Evolutionary conservation across 352 stramenopile species (phyloP), one percentile per base, ranked within the genome.

Genomic region (Phytophthora cactorum): DNA sequence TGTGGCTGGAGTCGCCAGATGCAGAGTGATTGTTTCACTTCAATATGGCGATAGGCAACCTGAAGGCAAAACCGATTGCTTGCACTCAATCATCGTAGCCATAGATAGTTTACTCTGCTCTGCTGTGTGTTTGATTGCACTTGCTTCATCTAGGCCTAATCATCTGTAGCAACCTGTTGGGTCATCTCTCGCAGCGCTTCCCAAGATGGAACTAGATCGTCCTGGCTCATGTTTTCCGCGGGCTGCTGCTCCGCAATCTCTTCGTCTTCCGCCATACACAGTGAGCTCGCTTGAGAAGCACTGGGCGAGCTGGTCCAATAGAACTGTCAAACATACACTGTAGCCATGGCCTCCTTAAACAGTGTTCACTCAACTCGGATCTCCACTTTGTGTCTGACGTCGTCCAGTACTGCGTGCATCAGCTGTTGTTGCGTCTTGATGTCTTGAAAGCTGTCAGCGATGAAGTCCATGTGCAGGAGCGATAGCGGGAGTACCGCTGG

Each of bases 21-120:
- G 12, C 10, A 25, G 28, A 55, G 49, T 52, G 28, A 56, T 17
- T 56, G 29, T 31, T 55, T 39, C 49, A 32, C 50, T 56, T 56
- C 50, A 45, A 56, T 10, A 29, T 56, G 43, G 43, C 43, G 17
- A 49, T 29, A 6, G 17, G 41, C 22, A 22, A 22, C 22, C 0
- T 22, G 22, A 22, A 22, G 22, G 22, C 22, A 22, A 22, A 22
- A 22, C 22, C 22, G 22, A 22, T 22, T 1, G 22, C 22, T 22
- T 22, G 22, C 22, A 22, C 22, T 22, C 22, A 22, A 22, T 22
- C 22, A 22, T 22, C 22, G 22, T 22, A 22, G 22, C 22, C 22
- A 22, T 22, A 22, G 22, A 22, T 22, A 22, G 15, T 46, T 34
- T 8, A 34, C 31, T 5, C 31, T 34, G 31, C 31, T 34, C 31